Percentiles rank a stretch among this genome's conserved stretches.
These are phyloP conservation scores for Gliomastix tumulicola DNA, from an alignment of 2,329 filamentous ascomycete species.

Conservation along the genomic window DNA sequence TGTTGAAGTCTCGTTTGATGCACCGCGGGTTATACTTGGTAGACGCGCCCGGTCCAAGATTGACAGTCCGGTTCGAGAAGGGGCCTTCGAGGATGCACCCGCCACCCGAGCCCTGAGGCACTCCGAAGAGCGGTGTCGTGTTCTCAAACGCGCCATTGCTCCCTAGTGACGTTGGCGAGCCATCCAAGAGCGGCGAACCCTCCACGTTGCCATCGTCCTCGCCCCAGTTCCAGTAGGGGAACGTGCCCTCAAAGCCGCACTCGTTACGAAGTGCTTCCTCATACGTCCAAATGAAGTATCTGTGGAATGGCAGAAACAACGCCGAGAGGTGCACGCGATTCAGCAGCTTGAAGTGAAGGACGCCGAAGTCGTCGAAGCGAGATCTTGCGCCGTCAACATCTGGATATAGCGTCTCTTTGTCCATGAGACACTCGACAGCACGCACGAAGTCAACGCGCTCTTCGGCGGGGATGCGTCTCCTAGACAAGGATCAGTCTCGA, in stretches of 20 bases:
- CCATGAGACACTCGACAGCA: slow-evolving; percentile 35
- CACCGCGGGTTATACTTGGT: slow-evolving; percentile 33
- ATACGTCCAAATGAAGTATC: slow-evolving; percentile 22
- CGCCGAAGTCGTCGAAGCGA: slow-evolving; percentile 43
- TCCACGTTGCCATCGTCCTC: too few species aligned
- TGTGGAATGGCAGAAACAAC: slow-evolving; percentile 20
- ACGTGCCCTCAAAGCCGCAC: slow-evolving; percentile 27
- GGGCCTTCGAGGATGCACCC: slow-evolving; percentile 47
- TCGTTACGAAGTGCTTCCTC: slow-evolving; percentile 20
- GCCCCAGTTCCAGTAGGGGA: too few species aligned
- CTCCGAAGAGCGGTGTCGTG: too few species aligned
- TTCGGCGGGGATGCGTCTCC: too few species aligned
- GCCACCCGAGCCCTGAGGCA: too few species aligned
- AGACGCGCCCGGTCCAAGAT: slow-evolving; percentile 23
- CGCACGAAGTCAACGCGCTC: slow-evolving; percentile 29
- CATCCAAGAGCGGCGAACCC: too few species aligned
- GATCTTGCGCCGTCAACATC: slow-evolving; percentile 28
- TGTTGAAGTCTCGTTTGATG: slow-evolving; percentile 28
- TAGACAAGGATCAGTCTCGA: too few species aligned
- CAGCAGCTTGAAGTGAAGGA: slow-evolving; percentile 40
- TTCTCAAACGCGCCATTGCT: too few species aligned
- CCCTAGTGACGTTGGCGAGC: too few species aligned
- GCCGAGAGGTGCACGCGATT: slow-evolving; percentile 30
- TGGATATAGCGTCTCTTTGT: slow-evolving; percentile 24
- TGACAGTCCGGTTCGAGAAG: slow-evolving; percentile 32